A percentile compares a stretch with the other conserved stretches of the same genome.
phyloP scores from a whole-genome alignment of 1,284 basidiomycete genomes.

The Fomitopsis palustris region DNA sequence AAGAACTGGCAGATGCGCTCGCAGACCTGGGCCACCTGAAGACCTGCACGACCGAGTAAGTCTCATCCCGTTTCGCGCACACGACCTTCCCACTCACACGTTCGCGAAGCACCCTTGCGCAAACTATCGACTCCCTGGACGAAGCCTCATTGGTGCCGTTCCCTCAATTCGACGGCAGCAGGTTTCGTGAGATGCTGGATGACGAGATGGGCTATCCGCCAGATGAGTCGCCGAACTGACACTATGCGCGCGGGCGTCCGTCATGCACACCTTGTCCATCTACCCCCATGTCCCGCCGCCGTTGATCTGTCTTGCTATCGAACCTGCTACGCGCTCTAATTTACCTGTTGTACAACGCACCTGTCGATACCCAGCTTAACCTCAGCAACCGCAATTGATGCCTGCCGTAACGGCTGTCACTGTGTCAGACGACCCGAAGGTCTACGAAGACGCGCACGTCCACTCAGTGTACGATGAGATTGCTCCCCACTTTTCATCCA shows the following conservation, averaged over 20 bases:
- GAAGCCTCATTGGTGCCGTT: slow-evolving; percentile 48
- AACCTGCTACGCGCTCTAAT: background rate
- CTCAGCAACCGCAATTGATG: background rate
- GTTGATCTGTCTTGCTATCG: slow-evolving; percentile 6
- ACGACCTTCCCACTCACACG: slow-evolving; percentile 1
- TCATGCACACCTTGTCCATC: slow-evolving; percentile 1
- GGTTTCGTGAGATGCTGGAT: slow-evolving; percentile 65
- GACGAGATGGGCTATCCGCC: slow-evolving; percentile 65
- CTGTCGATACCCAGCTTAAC: background rate
- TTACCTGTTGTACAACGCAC: slow-evolving; percentile 11
- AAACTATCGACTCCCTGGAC: slow-evolving; percentile 49
- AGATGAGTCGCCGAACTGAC: slow-evolving; percentile 16
- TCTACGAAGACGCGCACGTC: slow-evolving; percentile 75
- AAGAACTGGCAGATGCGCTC: slow-evolving; percentile 80
- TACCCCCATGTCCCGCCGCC: background rate
- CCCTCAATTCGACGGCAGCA: slow-evolving; percentile 60
- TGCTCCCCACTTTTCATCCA: slow-evolving; percentile 89
- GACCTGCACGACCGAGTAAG: slow-evolving; percentile 60
- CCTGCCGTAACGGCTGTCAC: slow-evolving; percentile 36
- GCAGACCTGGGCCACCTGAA: slow-evolving; percentile 59
- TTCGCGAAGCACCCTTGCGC: slow-evolving; percentile 47
- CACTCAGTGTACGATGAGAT: slow-evolving; percentile 90
- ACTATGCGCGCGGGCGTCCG: slow-evolving; percentile 5
- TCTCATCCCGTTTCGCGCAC: slow-evolving; percentile 9
- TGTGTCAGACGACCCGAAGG: slow-evolving; percentile 42